Evolutionary conservation across 495 filamentous ascomycete species (phyloP).

Genomic region (Jackrogersella multiformis): DNA sequence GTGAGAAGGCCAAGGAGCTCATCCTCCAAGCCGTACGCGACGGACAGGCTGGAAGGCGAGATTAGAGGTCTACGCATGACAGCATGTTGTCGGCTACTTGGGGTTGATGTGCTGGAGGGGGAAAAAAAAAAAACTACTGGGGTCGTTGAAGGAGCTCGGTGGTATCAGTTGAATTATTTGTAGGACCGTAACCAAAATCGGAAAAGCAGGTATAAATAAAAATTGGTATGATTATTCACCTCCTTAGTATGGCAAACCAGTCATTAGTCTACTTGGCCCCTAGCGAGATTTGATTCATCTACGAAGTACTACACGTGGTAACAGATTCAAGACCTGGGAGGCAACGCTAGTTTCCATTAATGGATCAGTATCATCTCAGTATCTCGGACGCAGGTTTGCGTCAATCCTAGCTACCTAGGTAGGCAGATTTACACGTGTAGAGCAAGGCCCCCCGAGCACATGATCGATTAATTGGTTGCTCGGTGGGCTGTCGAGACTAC

Average conservation of each 20-base stretch:
- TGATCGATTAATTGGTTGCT: too few species aligned
- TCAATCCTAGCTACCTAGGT: too few species aligned
- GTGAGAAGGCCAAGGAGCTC: slow-evolving; percentile 87
- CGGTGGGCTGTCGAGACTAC: too few species aligned
- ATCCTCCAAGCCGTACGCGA: slow-evolving; percentile 83
- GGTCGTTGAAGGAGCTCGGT: background rate
- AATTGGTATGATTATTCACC: slow-evolving; percentile 20
- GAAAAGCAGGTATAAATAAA: slow-evolving; percentile 40
- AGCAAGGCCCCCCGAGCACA: too few species aligned
- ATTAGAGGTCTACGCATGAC: slow-evolving; percentile 32
- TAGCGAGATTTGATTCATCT: background rate
- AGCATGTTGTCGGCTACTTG: background rate
- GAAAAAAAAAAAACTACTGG: too few species aligned
- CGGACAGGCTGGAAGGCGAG: slow-evolving; percentile 48
- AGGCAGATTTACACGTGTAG: too few species aligned
- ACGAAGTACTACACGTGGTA: too few species aligned
- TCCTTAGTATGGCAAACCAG: background rate
- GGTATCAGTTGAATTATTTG: slow-evolving; percentile 6
- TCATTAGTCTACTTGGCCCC: background rate
- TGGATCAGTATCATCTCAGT: too few species aligned
- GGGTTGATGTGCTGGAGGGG: background rate
- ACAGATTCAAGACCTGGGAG: too few species aligned
- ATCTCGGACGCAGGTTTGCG: too few species aligned
- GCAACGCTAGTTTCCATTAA: too few species aligned
- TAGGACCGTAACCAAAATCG: slow-evolving; percentile 27